Conservation (phyloP, 352 stramenopile species). For the Saprolegnia diclina region DNA sequence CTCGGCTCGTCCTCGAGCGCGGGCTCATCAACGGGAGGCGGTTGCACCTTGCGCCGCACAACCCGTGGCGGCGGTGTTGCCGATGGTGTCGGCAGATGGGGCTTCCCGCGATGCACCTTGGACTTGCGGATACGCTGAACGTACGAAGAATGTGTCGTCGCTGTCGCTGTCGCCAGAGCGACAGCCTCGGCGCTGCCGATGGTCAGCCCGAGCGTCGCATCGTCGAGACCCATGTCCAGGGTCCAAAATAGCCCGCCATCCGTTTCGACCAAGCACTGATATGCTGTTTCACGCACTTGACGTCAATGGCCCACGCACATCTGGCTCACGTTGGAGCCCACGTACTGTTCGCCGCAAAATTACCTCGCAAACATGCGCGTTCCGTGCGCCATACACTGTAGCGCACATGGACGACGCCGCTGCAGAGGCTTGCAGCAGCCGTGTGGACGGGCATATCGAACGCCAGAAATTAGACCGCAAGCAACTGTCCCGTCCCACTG, state of each 20-base stretch:
- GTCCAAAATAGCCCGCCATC: neutral
- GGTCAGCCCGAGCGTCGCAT: neutral
- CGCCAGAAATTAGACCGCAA: too few species aligned
- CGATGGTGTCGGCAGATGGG: neutral
- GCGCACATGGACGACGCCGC: too few species aligned
- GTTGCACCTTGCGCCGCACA: neutral
- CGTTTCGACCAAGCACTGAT: too few species aligned
- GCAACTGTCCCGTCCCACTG: too few species aligned
- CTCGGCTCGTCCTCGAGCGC: neutral
- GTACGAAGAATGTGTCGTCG: neutral
- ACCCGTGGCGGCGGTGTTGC: neutral
- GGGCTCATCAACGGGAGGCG: neutral
- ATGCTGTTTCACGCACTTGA: too few species aligned
- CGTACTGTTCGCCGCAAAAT: too few species aligned
- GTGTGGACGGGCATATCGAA: too few species aligned
- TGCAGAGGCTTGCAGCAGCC: too few species aligned
- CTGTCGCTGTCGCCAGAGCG: neutral
- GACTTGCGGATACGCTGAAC: conserved; percentile 3
- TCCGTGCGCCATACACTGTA: too few species aligned
- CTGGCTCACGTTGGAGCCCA: too few species aligned
- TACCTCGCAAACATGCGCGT: too few species aligned
- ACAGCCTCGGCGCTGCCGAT: neutral
- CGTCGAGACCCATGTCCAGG: neutral
- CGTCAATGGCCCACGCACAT: too few species aligned
- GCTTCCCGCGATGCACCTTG: conserved; percentile 19